These are phyloP conservation scores for Blumeria hordei DNA, from an alignment of 2,329 filamentous ascomycete species.

Conservation along the genomic window DNA sequence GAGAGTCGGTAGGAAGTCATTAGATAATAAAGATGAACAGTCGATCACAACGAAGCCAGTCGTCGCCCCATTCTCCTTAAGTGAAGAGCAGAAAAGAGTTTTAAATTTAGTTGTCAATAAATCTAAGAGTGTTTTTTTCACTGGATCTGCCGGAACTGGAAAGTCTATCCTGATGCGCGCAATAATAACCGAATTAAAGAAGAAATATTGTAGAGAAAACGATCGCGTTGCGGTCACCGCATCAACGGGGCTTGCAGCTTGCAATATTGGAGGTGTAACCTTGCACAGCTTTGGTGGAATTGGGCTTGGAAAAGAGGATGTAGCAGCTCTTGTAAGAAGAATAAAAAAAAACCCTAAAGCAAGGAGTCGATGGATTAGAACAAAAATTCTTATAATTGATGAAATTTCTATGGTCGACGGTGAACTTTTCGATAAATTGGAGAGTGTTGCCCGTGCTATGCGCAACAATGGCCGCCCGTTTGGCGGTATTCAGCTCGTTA, in stretches of 20 bases:
- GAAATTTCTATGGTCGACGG: slow-evolving; percentile 98
- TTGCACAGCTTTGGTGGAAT: slow-evolving; percentile 92
- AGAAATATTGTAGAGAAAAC: slow-evolving; percentile 50
- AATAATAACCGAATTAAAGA: slow-evolving; percentile 60
- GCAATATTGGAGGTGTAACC: slow-evolving; percentile 89
- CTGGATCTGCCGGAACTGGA: slow-evolving; percentile 83
- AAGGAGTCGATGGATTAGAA: slow-evolving; percentile 67
- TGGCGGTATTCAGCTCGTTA: slow-evolving; percentile 84
- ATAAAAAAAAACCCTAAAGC: slow-evolving; percentile 74
- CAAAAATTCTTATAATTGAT: slow-evolving; percentile 72
- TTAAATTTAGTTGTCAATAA: slow-evolving; percentile 59
- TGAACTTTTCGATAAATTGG: slow-evolving; percentile 88
- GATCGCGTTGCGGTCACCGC: slow-evolving; percentile 83
- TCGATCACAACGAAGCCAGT: slow-evolving; percentile 18
- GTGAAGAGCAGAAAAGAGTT: slow-evolving; percentile 66
- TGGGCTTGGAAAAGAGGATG: slow-evolving; percentile 76
- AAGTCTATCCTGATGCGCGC: slow-evolving; percentile 90
- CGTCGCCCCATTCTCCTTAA: slow-evolving; percentile 25
- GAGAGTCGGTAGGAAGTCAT: slow-evolving; percentile 20
- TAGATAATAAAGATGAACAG: slow-evolving; percentile 14
- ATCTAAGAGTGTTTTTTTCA: slow-evolving; percentile 86
- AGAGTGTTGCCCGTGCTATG: slow-evolving; percentile 61
- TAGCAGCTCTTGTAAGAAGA: slow-evolving; percentile 62
- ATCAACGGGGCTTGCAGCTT: slow-evolving; percentile 84
- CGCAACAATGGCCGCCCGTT: slow-evolving; percentile 82